Percentiles rank a stretch among this genome's conserved stretches.
These are phyloP conservation scores for Termitomyces sp. DNA, from an alignment of 768 basidiomycete species.

Conservation along the genomic window DNA sequence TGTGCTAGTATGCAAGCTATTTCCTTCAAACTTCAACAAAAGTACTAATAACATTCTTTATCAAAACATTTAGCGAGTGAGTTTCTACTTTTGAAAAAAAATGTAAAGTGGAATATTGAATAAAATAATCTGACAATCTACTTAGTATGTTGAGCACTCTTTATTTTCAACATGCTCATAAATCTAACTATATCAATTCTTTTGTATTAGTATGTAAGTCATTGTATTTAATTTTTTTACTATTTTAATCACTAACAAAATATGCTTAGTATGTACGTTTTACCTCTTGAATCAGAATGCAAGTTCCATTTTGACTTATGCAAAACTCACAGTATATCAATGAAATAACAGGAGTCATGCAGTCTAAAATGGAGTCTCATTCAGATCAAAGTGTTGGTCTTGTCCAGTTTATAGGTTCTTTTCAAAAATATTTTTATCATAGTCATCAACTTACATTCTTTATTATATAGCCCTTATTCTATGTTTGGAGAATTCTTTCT, in stretches of 20 bases:
- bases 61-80: not conserved
- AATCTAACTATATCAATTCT: not conserved
- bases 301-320: not conserved
- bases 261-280: not conserved
- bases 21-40: not conserved
- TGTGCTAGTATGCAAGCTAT: not conserved
- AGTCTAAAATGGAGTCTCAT: not conserved
- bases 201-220: not conserved
- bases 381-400: not conserved
- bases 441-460: not conserved
- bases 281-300: rapidly evolving
- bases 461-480: not conserved
- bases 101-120: not conserved
- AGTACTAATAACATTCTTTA: not conserved
- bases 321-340: not conserved
- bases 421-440: not conserved
- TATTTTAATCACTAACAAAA: not conserved
- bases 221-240: not conserved
- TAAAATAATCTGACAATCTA: not conserved
- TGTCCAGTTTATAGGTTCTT: not conserved
- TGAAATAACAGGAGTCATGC: not conserved
- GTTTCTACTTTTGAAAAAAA: not conserved
- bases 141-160: not conserved
- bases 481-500: not conserved
- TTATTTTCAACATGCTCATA: not conserved